A percentile compares a stretch with the other conserved stretches of the same genome.
Conservation (phyloP, 2,329 filamentous ascomycete species). For the Fusarium sp. region DNA sequence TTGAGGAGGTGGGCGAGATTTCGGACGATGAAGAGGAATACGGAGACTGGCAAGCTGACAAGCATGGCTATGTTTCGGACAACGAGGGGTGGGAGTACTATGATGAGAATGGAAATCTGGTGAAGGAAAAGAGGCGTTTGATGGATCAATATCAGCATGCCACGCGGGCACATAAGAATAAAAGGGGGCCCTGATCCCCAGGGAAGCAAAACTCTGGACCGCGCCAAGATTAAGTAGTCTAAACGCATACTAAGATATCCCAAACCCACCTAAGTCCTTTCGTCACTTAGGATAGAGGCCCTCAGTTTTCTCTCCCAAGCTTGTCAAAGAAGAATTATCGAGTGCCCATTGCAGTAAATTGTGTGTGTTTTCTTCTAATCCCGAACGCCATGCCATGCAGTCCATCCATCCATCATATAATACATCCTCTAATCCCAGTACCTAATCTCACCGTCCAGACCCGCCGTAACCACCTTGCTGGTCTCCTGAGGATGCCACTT, state of each 20-base stretch:
- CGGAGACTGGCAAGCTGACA: slow-evolving; percentile 50
- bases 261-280: not conserved
- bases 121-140: slow-evolving; percentile 7
- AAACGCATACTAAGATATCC: not conserved
- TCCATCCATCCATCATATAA: slow-evolving; percentile 1
- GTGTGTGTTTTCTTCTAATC: slow-evolving; percentile 17
- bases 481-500: slow-evolving; percentile 99
- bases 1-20: slow-evolving; percentile 56
- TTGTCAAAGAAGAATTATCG: not conserved
- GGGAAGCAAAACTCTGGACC: not conserved
- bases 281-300: not conserved
- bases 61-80: slow-evolving; percentile 27
- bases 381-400: slow-evolving; percentile 42
- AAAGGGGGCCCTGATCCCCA: not conserved
- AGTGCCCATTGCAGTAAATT: slow-evolving; percentile 5
- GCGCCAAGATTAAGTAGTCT: not conserved
- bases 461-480: slow-evolving; percentile 91
- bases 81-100: not conserved
- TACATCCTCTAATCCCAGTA: slow-evolving; percentile 80
- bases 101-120: slow-evolving; percentile 10
- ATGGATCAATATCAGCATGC: slow-evolving; percentile 23
- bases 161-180: not conserved
- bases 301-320: not conserved
- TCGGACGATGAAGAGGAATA: slow-evolving; percentile 55
- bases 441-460: slow-evolving; percentile 86